Evolutionary conservation across 768 basidiomycete genomes (phyloP).

Genomic region (Tricholoma matsutake): DNA sequence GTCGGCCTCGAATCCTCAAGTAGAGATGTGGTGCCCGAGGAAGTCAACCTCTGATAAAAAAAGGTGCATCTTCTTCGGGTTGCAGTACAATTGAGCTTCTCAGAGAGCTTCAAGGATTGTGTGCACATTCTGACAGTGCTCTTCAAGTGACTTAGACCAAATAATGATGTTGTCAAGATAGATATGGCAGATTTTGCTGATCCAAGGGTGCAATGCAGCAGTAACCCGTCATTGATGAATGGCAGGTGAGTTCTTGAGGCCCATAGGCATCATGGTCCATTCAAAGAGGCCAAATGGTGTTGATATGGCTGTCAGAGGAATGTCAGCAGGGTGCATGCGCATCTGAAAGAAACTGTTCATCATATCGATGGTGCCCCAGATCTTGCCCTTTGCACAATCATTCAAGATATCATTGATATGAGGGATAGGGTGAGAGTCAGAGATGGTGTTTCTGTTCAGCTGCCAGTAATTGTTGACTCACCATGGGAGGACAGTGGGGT

Average conservation of each 20-base stretch:
- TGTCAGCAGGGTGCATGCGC: conserved; percentile 22
- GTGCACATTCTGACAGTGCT: conserved; percentile 26
- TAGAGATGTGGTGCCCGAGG: conserved; percentile 26
- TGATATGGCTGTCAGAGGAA: conserved; percentile 28
- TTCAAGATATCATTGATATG: too few relatives aligned
- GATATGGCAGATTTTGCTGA: conserved; percentile 39
- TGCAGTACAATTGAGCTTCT: conserved; percentile 6
- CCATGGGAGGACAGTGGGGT: conserved; percentile 23
- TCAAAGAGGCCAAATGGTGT: conserved; percentile 37
- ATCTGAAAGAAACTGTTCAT: conserved; percentile 37
- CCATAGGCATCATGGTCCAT: conserved; percentile 22
- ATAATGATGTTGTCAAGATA: conserved; percentile 29
- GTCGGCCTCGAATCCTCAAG: conserved; percentile 21
- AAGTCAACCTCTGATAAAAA: conserved; percentile 18
- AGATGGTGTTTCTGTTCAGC: conserved; percentile 29
- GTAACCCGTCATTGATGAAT: conserved; percentile 28
- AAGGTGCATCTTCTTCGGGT: conserved; percentile 20
- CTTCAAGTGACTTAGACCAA: conserved; percentile 34
- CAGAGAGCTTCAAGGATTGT: conserved; percentile 21
- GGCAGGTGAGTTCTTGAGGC: conserved; percentile 20
- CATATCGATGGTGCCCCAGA: too few relatives aligned
- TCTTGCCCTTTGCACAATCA: too few relatives aligned
- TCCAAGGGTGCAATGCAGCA: conserved; percentile 20
- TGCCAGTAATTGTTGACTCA: conserved; percentile 35
- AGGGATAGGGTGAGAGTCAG: conserved; percentile 26